phyloP scores from a whole-genome alignment of 179 eudicot species.

The Silene noctiflora region DNA sequence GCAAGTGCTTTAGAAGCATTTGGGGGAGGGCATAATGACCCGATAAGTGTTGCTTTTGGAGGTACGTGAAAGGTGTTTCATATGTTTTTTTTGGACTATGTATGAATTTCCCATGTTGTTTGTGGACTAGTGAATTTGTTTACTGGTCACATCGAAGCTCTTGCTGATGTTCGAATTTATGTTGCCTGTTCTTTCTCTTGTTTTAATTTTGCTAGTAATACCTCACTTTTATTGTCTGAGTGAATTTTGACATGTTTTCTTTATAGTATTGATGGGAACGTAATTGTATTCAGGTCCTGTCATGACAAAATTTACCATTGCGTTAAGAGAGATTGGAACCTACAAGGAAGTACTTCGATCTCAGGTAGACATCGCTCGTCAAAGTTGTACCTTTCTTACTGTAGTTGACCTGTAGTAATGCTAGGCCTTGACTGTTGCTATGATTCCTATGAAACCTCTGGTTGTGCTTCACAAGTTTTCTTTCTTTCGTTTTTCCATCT shows the following conservation, averaged over 20 bases:
- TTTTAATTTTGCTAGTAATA: not conserved
- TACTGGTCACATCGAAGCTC: not conserved
- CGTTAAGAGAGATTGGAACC: conserved; percentile 96
- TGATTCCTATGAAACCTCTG: not conserved
- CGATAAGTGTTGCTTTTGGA: conserved; percentile 98
- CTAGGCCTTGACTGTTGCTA: not conserved
- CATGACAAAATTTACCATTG: conserved; percentile 97
- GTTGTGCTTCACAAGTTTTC: conserved; percentile 7
- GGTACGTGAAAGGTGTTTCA: conserved; percentile 37
- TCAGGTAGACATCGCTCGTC: conserved; percentile 49
- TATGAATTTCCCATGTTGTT: not conserved
- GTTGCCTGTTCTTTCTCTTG: not conserved
- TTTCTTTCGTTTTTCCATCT: not conserved
- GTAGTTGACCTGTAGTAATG: not conserved
- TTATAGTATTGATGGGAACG: conserved; percentile 13
- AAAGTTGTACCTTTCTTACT: conserved; percentile 12
- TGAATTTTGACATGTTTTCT: not conserved
- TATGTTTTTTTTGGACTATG: not conserved
- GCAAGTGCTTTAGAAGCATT: conserved; percentile 91
- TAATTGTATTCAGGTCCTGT: conserved; percentile 67
- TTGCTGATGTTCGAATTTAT: not conserved
- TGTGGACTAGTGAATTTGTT: not conserved
- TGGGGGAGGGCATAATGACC: conserved; percentile 99
- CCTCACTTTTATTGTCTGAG: not conserved
- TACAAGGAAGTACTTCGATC: conserved; percentile 98